phyloP scores from a whole-genome alignment of 129 eudicot genomes.

The Pulicaria dysenterica region DNA sequence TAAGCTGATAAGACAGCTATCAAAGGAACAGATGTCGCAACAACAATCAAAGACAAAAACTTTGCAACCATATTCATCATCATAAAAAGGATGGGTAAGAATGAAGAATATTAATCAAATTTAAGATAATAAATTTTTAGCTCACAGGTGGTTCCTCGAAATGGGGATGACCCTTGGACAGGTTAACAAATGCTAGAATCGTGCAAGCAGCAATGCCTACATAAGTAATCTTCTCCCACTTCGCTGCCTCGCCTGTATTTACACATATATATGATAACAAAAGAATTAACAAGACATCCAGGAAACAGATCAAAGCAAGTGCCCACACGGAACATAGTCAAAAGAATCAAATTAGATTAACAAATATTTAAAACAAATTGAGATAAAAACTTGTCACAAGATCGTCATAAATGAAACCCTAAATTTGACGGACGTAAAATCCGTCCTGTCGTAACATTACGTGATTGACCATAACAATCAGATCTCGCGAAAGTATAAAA shows the following conservation, averaged over 20 bases:
- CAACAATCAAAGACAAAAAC: background rate
- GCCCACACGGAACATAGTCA: background rate
- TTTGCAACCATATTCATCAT: background rate
- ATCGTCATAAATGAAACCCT: conserved; percentile 21
- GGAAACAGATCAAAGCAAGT: background rate
- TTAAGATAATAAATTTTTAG: background rate
- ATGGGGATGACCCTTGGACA: conserved; percentile 80
- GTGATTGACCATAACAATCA: conserved; percentile 8
- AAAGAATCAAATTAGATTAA: background rate
- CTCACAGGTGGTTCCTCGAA: conserved; percentile 74
- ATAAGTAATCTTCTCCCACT: conserved; percentile 83
- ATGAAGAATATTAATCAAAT: background rate
- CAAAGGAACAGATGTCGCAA: background rate
- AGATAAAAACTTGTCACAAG: background rate
- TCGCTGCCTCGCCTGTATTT: conserved; percentile 60
- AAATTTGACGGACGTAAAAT: conserved; percentile 13
- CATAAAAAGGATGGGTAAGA: background rate
- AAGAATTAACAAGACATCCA: background rate
- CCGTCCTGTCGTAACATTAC: background rate
- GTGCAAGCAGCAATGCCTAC: conserved; percentile 57
- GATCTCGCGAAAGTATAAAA: background rate
- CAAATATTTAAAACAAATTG: background rate
- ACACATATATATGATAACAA: conserved; percentile 3
- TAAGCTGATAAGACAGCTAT: background rate
- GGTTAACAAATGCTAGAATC: conserved; percentile 40